phyloP scores from a whole-genome alignment of 345 rosid genomes.

The Citrus hindsii region DNA sequence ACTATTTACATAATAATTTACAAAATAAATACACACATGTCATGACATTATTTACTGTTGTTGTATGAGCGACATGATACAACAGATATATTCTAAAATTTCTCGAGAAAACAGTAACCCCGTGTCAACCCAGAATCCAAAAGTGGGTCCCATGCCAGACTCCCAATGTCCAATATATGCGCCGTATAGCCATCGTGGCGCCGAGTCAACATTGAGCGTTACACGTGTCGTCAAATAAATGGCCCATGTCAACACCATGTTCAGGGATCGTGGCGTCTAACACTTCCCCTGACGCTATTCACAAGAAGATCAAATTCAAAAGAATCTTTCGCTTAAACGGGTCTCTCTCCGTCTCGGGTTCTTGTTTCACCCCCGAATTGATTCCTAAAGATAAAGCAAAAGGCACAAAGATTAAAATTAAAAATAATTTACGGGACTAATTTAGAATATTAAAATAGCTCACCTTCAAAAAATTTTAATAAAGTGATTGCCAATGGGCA shows the following conservation, averaged over 20 bases:
- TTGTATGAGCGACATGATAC: too few species aligned
- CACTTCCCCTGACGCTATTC: not conserved
- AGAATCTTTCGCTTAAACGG: not conserved
- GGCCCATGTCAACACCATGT: not conserved
- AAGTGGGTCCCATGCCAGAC: not conserved
- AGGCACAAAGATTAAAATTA: not conserved
- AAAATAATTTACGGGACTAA: too few species aligned
- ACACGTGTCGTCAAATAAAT: not conserved
- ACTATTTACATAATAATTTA: rapidly evolving
- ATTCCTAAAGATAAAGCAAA: too few species aligned
- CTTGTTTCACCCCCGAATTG: not conserved
- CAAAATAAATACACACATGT: too few species aligned
- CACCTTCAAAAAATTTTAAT: too few species aligned
- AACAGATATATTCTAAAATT: rapidly evolving
- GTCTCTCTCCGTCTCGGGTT: not conserved
- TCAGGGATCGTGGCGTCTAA: not conserved
- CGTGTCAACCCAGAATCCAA: too few species aligned
- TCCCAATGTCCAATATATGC: too few species aligned
- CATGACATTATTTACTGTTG: rapidly evolving
- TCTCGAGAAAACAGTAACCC: too few species aligned
- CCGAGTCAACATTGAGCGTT: not conserved
- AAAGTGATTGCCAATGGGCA: too few species aligned
- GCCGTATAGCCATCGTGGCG: too few species aligned
- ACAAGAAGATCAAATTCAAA: too few species aligned
- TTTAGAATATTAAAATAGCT: too few species aligned